Conservation (phyloP, 441 rosid species). For the Eruca vesicaria region DNA sequence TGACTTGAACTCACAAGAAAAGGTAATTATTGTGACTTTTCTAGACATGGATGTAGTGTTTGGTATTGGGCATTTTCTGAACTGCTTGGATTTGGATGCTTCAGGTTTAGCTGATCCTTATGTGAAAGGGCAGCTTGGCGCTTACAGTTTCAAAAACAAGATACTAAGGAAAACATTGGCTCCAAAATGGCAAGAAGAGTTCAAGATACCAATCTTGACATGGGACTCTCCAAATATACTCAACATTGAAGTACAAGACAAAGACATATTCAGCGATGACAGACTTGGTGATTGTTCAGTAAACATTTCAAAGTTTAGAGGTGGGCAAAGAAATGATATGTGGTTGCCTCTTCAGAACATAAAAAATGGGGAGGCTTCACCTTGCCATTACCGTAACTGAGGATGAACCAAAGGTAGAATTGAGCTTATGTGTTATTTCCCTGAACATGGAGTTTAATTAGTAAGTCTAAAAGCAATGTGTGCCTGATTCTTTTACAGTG, state of each 20-base stretch:
- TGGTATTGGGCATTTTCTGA: neutral
- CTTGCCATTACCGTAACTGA: conserved; percentile 73
- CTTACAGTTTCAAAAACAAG: conserved; percentile 75
- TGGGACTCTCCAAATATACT: conserved; percentile 78
- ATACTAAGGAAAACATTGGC: conserved; percentile 63
- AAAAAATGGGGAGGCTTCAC: conserved; percentile 81
- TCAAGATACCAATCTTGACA: too few relatives aligned
- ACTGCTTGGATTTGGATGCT: conserved; percentile 32
- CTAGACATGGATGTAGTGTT: too few relatives aligned
- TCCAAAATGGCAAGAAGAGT: too few relatives aligned
- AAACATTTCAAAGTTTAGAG: conserved; percentile 59
- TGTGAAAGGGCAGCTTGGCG: conserved; percentile 88
- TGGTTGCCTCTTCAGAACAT: conserved; percentile 83
- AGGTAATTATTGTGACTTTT: too few relatives aligned
- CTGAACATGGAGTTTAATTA: neutral
- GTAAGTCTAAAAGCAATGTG: conserved; percentile 2
- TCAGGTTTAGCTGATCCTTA: too few relatives aligned
- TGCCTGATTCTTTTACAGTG: conserved; percentile 37
- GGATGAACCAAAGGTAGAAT: conserved; percentile 48
- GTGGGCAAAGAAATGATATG: conserved; percentile 74
- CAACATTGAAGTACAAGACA: conserved; percentile 73
- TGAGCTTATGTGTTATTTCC: neutral
- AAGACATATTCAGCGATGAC: conserved; percentile 85
- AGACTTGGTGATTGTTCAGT: conserved; percentile 74
- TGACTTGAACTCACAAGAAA: too few relatives aligned